Percentiles rank a stretch among this genome's conserved stretches.
Evolutionary conservation across 2,329 filamentous ascomycete species (phyloP).

Genomic region (Monosporascus sp.): DNA sequence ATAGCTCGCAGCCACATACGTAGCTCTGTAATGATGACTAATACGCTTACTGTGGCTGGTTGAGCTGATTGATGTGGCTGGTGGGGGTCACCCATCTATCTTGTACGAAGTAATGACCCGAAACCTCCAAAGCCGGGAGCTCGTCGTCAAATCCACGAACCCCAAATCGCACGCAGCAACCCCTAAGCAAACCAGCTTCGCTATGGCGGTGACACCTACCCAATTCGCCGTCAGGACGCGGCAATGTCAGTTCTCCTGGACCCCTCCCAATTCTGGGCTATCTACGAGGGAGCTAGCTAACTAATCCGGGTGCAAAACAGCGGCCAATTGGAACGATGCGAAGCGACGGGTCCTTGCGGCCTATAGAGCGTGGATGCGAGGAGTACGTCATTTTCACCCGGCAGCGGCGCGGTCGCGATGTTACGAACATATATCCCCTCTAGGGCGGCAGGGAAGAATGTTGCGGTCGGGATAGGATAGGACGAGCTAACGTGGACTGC

Average conservation of each 20-base stretch:
- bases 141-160: slow-evolving; percentile 26
- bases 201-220: slow-evolving; percentile 86
- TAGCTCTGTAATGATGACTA: slow-evolving; percentile 11
- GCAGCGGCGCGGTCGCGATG: not conserved
- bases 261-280: slow-evolving; percentile 27
- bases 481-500: not conserved
- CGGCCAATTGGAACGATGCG: slow-evolving; percentile 84
- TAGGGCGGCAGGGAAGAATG: not conserved
- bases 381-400: slow-evolving; percentile 58
- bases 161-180: slow-evolving; percentile 24
- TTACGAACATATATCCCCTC: not conserved
- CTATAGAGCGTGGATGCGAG: slow-evolving; percentile 94
- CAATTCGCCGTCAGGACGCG: slow-evolving; percentile 79
- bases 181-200: slow-evolving; percentile 37
- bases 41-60: slow-evolving; percentile 15
- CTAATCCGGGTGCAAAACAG: slow-evolving; percentile 39
- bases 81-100: not conserved
- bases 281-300: slow-evolving; percentile 7
- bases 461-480: too few relatives aligned
- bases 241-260: slow-evolving; percentile 56
- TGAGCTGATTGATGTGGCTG: not conserved
- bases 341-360: slow-evolving; percentile 79
- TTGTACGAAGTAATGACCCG: slow-evolving; percentile 3
- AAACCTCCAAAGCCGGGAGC: slow-evolving; percentile 13
- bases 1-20: not conserved